phyloP scores from a whole-genome alignment of 176 grass and related monocot species.

The Zea mays region Zm-B73-REFERENCE-NAM-5.0 NC_050101.1:119927001-119927500 shows the following conservation, averaged over 20 bases:
- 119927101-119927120: slow-evolving; percentile 44
- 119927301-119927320: not conserved
- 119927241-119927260: slow-evolving; percentile 28
- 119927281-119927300: slow-evolving; percentile 36
- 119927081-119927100: slow-evolving; percentile 65
- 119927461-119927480: not conserved
- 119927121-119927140: not conserved
- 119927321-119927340: not conserved
- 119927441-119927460: not conserved
- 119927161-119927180: slow-evolving; percentile 80
- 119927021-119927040: not conserved
- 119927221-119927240: slow-evolving; percentile 46
- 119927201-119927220: slow-evolving; percentile 57
- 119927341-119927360: not conserved
- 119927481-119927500: too few species aligned
- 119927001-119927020: not conserved
- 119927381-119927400: not conserved
- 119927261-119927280: slow-evolving; percentile 19
- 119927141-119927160: slow-evolving; percentile 62
- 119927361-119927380: not conserved
- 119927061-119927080: slow-evolving; percentile 61
- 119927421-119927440: not conserved
- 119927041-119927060: slow-evolving; percentile 17
- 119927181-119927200: slow-evolving; percentile 24
- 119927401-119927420: not conserved